Evolutionary conservation across 1,284 basidiomycete species (phyloP), one percentile per base, ranked within the genome.

Genomic region (Trichosporon asahii): DNA sequence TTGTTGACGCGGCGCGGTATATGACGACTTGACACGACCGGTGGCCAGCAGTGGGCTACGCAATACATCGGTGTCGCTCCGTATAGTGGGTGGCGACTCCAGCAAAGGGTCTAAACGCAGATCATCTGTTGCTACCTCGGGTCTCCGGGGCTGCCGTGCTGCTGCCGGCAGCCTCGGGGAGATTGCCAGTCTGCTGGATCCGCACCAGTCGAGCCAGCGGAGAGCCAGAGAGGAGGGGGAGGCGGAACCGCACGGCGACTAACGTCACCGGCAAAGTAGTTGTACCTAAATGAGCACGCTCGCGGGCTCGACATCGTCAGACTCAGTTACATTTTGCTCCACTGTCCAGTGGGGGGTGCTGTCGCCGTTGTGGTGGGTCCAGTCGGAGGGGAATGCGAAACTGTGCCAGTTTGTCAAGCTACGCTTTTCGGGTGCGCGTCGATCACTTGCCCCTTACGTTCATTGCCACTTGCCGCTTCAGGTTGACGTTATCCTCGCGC

Each of bases 341-440:
- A 53, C 23, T n/a, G 18, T 15, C n/a, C 18, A 5, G 15, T 18
- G 18, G 4, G 44, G 44, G 15, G 3, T 46, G 44, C 2, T n/a
- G 6, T 18, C 18, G 21, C 49, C 49, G 49, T 53, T 23, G 49
- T 18, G 23, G 49, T 53, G 49, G 49, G 49, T 25, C 11, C 35
- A 12, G 35, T 37, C 35, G 35, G 9, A 9, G 49, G 49, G 49
- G 49, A 53, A 53, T 53, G 49, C 49, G 49, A 21, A 53, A 44
- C 40, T 44, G 11, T 44, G 40, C 12, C 40, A 11, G 3, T 44
- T 44, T 8, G 40, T 37, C 35, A 37, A 37, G 35, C 18, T 46
- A 53, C 49, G 40, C 49, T n/a, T 53, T 53, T 53, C 49, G 49
- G 49, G 49, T 53, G 49, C 49, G 49, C 49, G 49, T 53, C 49